Evolutionary conservation across 2,329 filamentous ascomycete genomes (phyloP), one percentile per base, ranked within the genome.

Genomic region (Fusarium transvaalense): DNA sequence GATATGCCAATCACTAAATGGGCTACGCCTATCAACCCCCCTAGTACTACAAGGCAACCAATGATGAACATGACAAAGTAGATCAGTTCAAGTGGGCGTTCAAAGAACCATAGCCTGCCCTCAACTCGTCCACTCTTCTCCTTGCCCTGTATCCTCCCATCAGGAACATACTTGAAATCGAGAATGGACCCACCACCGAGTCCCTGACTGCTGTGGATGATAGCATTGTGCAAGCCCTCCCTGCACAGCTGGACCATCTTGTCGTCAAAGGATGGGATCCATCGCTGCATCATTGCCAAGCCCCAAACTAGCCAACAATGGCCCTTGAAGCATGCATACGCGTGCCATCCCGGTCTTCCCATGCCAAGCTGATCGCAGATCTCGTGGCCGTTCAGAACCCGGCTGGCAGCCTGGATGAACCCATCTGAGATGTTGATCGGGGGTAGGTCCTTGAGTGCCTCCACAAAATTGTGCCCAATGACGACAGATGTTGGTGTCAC

Each of bases 381-480:
- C 45, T 76, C 71, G 53, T 80, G 71, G 0, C 79, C 79, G 42
- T 81, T 82, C 17, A 82, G 68, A 41, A 76, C 75, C 4, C 80
- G 71, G n/a, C 78, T 80, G 61, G 68, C 17, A 61, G 63, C 63
- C 19, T 66, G 61, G 10, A 66, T 66, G 47, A 66, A 66, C 10
- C 45, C 63, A 34, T 66, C 73, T 0, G 79, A 80, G 25, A 79
- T 66, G 37, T 79, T 75, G 25, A 80, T 71, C 0, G 79, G 79
- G 1, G 78, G 75, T 4, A 80, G 46, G 42, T 80, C 78, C 37
- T 72, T 74, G n/a, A 82, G 66, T 41, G 75, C 76, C 41, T 80
- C 71, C 21, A 82, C 72, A 41, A 82, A 79, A 64, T 82, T 82
- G 57, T 79, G 75, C 0, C 75, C 77, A 21, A 81, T 75, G 3